Percentiles rank a stretch among this genome's conserved stretches.
Conservation (phyloP, 1,139 yeast genomes). For the Candida glucosophila region DNA sequence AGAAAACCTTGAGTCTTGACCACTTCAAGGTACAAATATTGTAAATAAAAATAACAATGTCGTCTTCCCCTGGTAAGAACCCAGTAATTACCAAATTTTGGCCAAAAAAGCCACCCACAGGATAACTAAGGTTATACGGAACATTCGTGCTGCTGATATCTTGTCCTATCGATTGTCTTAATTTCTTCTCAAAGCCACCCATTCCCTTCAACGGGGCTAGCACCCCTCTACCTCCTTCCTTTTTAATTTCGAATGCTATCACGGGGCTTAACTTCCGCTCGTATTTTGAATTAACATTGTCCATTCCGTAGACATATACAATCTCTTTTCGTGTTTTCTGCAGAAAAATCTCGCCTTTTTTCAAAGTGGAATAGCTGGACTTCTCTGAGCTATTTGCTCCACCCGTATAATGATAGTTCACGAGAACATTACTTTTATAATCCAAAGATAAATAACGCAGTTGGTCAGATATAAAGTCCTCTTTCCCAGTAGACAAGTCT, state of each 20-base stretch:
- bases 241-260: slow-evolving; percentile 26
- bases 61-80: slow-evolving; percentile 41
- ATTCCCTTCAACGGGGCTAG: slow-evolving; percentile 21
- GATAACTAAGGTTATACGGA: slow-evolving; percentile 40
- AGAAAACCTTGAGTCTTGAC: slow-evolving; percentile 51
- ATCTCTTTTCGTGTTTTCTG: too few species aligned
- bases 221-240: slow-evolving; percentile 24
- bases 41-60: slow-evolving; percentile 50
- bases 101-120: slow-evolving; percentile 58
- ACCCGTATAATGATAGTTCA: slow-evolving; percentile 12
- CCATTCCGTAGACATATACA: too few species aligned
- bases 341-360: too few species aligned
- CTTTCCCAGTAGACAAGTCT: slow-evolving; percentile 6
- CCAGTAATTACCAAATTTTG: slow-evolving; percentile 57
- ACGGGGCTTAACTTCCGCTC: slow-evolving; percentile 30
- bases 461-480: slow-evolving; percentile 12
- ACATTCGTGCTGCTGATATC: too few species aligned
- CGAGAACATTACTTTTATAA: slow-evolving; percentile 25
- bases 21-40: slow-evolving; percentile 57
- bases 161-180: too few species aligned
- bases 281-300: too few species aligned
- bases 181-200: too few species aligned
- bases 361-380: slow-evolving; percentile 4
- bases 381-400: neutral
- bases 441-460: slow-evolving; percentile 19